Conservation (phyloP, 768 basidiomycete genomes). For the Lentinus tigrinus region DNA sequence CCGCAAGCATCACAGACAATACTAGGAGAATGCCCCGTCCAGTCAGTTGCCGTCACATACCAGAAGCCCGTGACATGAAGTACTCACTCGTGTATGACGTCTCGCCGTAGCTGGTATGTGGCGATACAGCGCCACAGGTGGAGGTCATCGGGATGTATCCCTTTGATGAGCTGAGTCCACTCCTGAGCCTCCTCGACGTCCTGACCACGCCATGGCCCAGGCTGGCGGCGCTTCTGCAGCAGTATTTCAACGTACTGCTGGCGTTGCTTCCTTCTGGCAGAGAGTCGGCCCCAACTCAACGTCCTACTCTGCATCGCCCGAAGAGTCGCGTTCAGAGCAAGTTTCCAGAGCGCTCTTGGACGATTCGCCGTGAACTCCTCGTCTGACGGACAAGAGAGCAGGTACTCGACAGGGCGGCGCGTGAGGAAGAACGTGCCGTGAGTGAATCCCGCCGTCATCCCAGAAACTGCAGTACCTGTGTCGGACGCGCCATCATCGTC, state of each 20-base stretch:
- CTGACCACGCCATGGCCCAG: not conserved
- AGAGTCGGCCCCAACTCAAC: conserved; percentile 3
- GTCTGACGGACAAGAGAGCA: not conserved
- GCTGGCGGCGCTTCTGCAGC: not conserved
- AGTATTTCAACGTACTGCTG: conserved; percentile 2
- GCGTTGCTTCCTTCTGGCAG: not conserved
- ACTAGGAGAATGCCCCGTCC: not conserved
- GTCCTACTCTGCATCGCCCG: not conserved
- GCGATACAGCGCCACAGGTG: not conserved
- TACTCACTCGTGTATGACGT: conserved; percentile 11
- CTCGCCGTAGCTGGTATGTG: not conserved
- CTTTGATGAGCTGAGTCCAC: not conserved
- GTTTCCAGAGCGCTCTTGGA: conserved; percentile 3
- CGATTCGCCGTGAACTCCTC: not conserved
- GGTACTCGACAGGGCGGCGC: conserved; percentile 6
- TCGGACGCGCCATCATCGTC: too few species aligned
- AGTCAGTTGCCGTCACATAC: not conserved
- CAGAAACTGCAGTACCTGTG: too few species aligned
- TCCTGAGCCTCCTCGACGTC: not conserved
- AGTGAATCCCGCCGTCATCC: not conserved
- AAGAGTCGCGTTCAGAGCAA: not conserved
- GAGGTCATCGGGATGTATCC: not conserved
- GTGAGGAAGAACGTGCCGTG: conserved; percentile 4
- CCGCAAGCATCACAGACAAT: not conserved
- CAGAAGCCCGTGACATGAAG: too few species aligned